Conservation (phyloP, 257 asterid species). For the Nicotiana paniculata region DNA sequence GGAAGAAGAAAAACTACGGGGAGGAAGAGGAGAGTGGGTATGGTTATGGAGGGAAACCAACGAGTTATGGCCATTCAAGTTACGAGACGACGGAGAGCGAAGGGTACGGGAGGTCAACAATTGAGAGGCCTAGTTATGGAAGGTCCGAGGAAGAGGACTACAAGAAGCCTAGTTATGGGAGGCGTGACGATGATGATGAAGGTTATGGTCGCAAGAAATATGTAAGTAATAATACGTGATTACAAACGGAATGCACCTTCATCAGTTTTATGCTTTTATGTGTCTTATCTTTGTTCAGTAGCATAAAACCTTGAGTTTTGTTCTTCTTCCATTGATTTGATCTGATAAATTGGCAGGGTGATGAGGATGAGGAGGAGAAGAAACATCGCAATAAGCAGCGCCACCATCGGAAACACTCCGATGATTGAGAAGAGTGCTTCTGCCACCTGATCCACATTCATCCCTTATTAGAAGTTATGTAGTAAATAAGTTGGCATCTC, state of each 20-base stretch:
- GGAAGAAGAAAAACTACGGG: slow-evolving; percentile 22
- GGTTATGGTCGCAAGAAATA: slow-evolving; percentile 72
- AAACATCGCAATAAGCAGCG: slow-evolving; percentile 7
- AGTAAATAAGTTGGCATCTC: slow-evolving; percentile 5
- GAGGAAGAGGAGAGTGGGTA: slow-evolving; percentile 11
- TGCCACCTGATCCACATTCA: background rate
- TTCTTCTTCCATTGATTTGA: background rate
- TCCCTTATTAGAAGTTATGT: background rate
- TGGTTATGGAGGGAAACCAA: background rate
- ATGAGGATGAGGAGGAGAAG: slow-evolving; percentile 24
- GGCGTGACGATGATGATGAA: slow-evolving; percentile 31
- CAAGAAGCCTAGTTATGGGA: slow-evolving; percentile 45
- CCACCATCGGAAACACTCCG: slow-evolving; percentile 37
- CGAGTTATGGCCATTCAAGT: slow-evolving; percentile 10
- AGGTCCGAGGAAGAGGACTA: slow-evolving; percentile 43
- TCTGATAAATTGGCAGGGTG: slow-evolving; percentile 26
- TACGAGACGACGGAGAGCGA: slow-evolving; percentile 7
- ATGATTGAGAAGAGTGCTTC: slow-evolving; percentile 15
- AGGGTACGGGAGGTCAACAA: background rate
- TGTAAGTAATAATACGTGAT: slow-evolving; percentile 27
- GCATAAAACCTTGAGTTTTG: background rate
- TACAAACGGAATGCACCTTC: background rate
- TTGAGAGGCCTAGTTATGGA: slow-evolving; percentile 17
- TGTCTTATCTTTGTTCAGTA: background rate
- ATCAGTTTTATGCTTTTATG: background rate